Evolutionary conservation across 805 yeast genomes (phyloP).

Genomic region (Wickerhamiella galacta): DNA sequence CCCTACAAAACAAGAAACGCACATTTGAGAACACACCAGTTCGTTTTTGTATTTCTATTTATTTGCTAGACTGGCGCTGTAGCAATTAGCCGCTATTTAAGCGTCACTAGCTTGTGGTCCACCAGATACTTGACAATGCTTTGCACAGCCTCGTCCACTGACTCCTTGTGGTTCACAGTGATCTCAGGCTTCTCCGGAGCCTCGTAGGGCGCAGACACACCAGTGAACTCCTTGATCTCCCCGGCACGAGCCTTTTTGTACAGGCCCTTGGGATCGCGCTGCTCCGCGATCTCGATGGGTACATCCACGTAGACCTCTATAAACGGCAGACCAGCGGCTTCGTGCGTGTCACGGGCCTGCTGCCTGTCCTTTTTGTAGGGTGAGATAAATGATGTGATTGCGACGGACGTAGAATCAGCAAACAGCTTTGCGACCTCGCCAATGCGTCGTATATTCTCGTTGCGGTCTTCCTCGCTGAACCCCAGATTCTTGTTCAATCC

Average conservation of each 20-base stretch:
- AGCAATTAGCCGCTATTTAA: no score
- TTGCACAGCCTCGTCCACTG: slow-evolving; percentile 70
- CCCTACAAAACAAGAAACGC: no score
- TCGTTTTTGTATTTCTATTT: no score
- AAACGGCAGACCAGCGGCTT: slow-evolving; percentile 57
- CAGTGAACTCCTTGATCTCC: slow-evolving; percentile 83
- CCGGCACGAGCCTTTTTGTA: slow-evolving; percentile 96
- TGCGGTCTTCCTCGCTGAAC: slow-evolving; percentile 77
- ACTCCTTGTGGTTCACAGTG: slow-evolving; percentile 53
- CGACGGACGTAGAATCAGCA: slow-evolving; percentile 79
- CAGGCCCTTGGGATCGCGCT: slow-evolving; percentile 93
- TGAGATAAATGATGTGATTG: slow-evolving; percentile 82
- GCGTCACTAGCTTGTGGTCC: slow-evolving; percentile 3
- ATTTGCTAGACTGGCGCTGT: no score
- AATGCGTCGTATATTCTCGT: slow-evolving; percentile 88
- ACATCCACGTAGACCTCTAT: slow-evolving; percentile 87
- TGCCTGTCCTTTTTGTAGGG: slow-evolving; percentile 79
- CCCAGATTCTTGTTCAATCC: slow-evolving; percentile 93
- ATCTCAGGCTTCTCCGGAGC: slow-evolving; percentile 77
- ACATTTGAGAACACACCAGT: no score
- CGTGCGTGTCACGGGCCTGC: slow-evolving; percentile 72
- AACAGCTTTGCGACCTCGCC: slow-evolving; percentile 87
- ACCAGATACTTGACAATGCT: slow-evolving; percentile 43
- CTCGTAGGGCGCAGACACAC: slow-evolving; percentile 91
- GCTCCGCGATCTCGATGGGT: slow-evolving; percentile 85